Evolutionary conservation across 768 basidiomycete species (phyloP), one percentile per base, ranked within the genome.

Genomic region (Boletus coccyginus): DNA sequence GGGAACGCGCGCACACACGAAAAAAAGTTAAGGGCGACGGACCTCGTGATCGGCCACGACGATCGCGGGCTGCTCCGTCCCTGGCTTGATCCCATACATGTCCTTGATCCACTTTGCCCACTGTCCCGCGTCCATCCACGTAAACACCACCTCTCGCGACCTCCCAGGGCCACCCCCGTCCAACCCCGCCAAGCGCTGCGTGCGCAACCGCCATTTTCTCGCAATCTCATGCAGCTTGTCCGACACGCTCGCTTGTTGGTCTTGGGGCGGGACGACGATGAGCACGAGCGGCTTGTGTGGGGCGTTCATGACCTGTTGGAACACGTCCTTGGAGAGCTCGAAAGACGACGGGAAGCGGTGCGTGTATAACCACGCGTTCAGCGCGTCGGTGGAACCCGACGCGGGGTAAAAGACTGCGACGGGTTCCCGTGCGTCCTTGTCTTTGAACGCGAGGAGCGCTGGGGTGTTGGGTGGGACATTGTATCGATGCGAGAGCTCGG

Each of bases 61-160:
- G 24, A 92, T 77, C 12, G 62, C 62, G 8, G 73, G 70, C 24
- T 67, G 68, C 0, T 68, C 69, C 0, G 56, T 52, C 9, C 47
- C 60, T 10, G 60, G 55, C 60, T 71, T 75, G 62, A 94, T 75
- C 31, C 87, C 87, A 73, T 98, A 98, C 85, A 93, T 93, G 62
- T 85, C 86, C 78, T 91, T 93, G 74, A 96, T 75, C 94, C 94
- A 98, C 49, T 81, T 85, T 27, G 72, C 78, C 94, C 96, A 98
- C 70, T 79, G 81, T 27, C 83, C 85, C 3, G 77, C 82, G 66
- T 99, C 92, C 83, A 97, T 94, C 87, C 88, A 94, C 10, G 87
- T 80, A 72, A 94, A 97, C 47, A 94, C 82, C 0, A 96, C 87
- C 42, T 84, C 80, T 36, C 79, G 72, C 41, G 39, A 27, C 27